Conservation (phyloP, 345 rosid species). For the Bruguiera gymnorhiza region DNA sequence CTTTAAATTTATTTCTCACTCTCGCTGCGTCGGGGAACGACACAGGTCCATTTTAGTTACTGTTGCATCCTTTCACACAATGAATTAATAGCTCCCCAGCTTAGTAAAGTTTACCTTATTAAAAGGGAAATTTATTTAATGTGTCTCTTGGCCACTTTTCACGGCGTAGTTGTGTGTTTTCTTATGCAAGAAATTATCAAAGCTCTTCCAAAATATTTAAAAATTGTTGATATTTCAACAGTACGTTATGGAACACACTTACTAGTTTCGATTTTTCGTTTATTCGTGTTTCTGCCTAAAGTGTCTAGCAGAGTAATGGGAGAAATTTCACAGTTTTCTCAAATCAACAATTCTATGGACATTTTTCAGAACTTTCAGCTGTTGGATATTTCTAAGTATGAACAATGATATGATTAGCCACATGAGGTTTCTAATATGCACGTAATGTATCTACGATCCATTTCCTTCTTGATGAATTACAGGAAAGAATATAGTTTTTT, state of each 20-base stretch:
- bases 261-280: background rate
- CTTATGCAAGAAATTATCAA: constrained; percentile 72
- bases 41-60: constrained; percentile 53
- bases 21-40: background rate
- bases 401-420: constrained; percentile 97
- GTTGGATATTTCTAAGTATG: constrained; percentile 62
- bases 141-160: background rate
- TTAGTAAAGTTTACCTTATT: background rate
- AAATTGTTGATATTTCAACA: constrained; percentile 84
- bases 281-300: background rate
- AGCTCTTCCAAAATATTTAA: constrained; percentile 59
- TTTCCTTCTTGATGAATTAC: background rate
- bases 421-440: constrained; percentile 79
- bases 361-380: constrained; percentile 62
- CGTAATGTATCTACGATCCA: constrained; percentile 29
- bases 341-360: constrained; percentile 1
- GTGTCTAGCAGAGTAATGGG: background rate
- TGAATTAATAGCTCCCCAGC: background rate
- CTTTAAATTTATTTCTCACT: too few species aligned
- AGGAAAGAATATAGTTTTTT: too few species aligned
- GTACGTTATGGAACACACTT: constrained; percentile 37
- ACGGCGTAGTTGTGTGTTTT: background rate
- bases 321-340: constrained; percentile 8
- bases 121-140: background rate
- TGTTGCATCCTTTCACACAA: constrained; percentile 1